These are phyloP conservation scores for Brassica carinata DNA, from an alignment of 345 rosid genomes.

Conservation along the genomic window DNA sequence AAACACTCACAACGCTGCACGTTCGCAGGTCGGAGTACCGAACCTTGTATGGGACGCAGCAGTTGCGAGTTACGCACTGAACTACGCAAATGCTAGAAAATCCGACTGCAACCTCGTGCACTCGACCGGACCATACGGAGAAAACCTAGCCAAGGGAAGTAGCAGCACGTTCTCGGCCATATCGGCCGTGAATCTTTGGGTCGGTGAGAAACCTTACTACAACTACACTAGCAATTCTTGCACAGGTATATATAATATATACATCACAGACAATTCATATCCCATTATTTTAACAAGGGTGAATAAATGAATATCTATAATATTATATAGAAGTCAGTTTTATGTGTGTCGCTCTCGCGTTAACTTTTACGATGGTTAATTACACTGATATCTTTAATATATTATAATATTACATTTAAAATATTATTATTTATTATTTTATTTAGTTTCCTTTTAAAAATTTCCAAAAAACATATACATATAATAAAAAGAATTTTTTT, in stretches of 20 bases:
- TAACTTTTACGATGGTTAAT: too few species aligned
- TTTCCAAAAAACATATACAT: too few species aligned
- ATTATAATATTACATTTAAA: too few species aligned
- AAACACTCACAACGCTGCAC: slow-evolving; percentile 52
- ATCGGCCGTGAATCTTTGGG: slow-evolving; percentile 59
- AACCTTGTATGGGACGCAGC: slow-evolving; percentile 49
- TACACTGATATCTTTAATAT: too few species aligned
- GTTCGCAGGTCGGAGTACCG: slow-evolving; percentile 44
- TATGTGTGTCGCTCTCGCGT: too few species aligned
- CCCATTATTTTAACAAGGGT: not conserved
- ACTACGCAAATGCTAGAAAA: slow-evolving; percentile 42
- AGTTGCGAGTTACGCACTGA: slow-evolving; percentile 46
- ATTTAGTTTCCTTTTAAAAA: too few species aligned
- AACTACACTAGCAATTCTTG: slow-evolving; percentile 49
- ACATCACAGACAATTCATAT: not conserved
- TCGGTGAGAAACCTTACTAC: slow-evolving; percentile 52
- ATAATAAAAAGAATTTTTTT: too few species aligned
- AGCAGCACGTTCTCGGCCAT: slow-evolving; percentile 34
- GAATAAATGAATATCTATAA: not conserved
- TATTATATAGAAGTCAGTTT: too few species aligned
- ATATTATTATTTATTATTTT: too few species aligned
- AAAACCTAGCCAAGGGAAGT: slow-evolving; percentile 63
- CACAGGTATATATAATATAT: slow-evolving; percentile 14
- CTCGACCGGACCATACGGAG: slow-evolving; percentile 58
- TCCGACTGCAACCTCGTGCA: slow-evolving; percentile 51